Conservation (phyloP, 176 grass and related monocot species). For the Triticum monococcum region DNA sequence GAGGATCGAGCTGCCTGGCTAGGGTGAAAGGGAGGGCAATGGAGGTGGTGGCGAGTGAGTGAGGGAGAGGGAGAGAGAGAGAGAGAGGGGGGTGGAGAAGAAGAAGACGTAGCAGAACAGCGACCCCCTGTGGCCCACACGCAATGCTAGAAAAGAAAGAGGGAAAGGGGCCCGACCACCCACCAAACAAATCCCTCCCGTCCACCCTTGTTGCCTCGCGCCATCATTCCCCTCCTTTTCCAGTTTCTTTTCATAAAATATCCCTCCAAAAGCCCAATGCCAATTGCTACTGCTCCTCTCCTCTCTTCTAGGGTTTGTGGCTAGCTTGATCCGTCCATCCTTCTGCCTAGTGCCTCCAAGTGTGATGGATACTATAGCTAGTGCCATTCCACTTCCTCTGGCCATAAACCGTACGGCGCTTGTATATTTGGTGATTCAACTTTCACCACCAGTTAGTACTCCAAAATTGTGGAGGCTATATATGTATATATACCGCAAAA, state of each 20-base stretch:
- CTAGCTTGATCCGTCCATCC: neutral
- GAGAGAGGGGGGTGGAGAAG: neutral
- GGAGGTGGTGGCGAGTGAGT: neutral
- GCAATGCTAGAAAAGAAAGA: neutral
- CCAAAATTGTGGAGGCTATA: neutral
- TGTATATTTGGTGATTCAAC: neutral
- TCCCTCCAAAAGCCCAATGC: neutral
- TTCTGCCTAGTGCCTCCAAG: neutral
- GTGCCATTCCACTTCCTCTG: neutral
- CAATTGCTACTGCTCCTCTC: neutral
- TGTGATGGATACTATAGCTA: neutral
- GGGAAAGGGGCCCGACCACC: slow-evolving; percentile 18
- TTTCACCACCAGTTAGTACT: neutral
- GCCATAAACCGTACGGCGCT: neutral
- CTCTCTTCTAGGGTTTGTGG: neutral
- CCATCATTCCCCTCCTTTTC: slow-evolving; percentile 34
- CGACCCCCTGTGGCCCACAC: slow-evolving; percentile 29
- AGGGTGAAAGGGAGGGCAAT: slow-evolving; percentile 14
- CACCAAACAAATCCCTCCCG: slow-evolving; percentile 57
- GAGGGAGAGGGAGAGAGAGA: neutral
- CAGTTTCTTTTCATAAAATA: neutral
- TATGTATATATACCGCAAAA: too few species aligned
- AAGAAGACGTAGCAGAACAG: slow-evolving; percentile 62
- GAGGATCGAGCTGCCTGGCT: neutral
- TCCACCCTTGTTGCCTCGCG: slow-evolving; percentile 34